These are phyloP conservation scores for Mycena alexandri DNA, from an alignment of 768 basidiomycete species.

Conservation along the genomic window DNA sequence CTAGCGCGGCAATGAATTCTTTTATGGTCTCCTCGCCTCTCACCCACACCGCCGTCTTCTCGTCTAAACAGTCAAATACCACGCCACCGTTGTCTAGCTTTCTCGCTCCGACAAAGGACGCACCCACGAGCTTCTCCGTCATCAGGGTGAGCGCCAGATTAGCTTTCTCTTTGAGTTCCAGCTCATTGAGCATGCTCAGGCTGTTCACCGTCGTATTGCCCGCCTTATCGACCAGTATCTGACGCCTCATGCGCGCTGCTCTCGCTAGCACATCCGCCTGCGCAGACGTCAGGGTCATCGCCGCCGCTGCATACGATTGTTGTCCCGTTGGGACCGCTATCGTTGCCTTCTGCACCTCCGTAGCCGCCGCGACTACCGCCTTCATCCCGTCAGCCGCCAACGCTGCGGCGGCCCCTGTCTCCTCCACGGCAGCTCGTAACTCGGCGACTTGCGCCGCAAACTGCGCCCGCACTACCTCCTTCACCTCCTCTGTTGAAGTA, in stretches of 20 bases:
- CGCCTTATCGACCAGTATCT: slow-evolving; percentile 11
- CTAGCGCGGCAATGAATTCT: slow-evolving; percentile 13
- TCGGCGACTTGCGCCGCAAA: not conserved
- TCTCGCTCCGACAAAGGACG: slow-evolving; percentile 8
- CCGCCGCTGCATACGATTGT: slow-evolving; percentile 5
- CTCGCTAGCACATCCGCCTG: slow-evolving; percentile 10
- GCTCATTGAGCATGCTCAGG: not conserved
- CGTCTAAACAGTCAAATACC: slow-evolving; percentile 13
- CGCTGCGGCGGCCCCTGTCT: not conserved
- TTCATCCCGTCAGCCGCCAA: too few relatives aligned
- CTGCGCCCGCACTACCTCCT: not conserved
- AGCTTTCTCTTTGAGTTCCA: slow-evolving; percentile 14
- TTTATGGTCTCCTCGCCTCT: not conserved
- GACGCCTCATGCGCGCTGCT: not conserved
- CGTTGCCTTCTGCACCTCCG: not conserved
- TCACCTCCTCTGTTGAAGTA: too few relatives aligned
- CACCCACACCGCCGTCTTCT: not conserved
- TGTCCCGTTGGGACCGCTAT: not conserved
- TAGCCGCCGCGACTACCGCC: too few relatives aligned
- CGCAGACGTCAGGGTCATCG: not conserved
- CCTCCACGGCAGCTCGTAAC: not conserved
- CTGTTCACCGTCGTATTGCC: not conserved
- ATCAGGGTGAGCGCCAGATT: slow-evolving; percentile 14
- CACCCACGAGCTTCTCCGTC: slow-evolving; percentile 1
- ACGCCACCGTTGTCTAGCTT: slow-evolving; percentile 7